Evolutionary conservation across 768 basidiomycete species (phyloP).

Genomic region (Kwoniella sp.): DNA sequence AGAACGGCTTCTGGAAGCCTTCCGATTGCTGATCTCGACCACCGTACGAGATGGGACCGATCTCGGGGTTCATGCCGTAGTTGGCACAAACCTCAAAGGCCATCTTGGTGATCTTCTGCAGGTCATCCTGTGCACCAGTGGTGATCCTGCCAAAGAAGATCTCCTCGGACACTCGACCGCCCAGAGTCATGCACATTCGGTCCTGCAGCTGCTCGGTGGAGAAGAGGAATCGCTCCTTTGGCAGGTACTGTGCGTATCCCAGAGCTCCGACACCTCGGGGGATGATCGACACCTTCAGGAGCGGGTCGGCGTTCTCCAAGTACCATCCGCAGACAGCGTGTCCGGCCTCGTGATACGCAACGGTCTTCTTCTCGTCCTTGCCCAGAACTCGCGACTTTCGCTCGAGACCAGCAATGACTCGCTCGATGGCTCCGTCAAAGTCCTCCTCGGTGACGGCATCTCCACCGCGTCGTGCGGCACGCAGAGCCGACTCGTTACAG

Average conservation of each 20-base stretch:
- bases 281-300: constrained; percentile 97
- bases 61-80: constrained; percentile 92
- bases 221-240: constrained; percentile 90
- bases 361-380: constrained; percentile 94
- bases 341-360: constrained; percentile 98
- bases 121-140: constrained; percentile 94
- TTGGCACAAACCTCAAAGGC: constrained; percentile 88
- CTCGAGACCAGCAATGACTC: constrained; percentile 95
- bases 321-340: constrained; percentile 99
- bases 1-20: constrained; percentile 94
- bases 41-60: constrained; percentile 95
- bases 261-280: constrained; percentile 92
- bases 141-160: constrained; percentile 95
- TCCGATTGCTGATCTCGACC: constrained; percentile 78
- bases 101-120: constrained; percentile 97
- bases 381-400: constrained; percentile 90
- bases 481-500: constrained; percentile 93
- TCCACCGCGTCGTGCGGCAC: constrained; percentile 79
- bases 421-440: constrained; percentile 96
- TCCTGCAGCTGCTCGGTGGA: constrained; percentile 92
- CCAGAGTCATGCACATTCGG: constrained; percentile 96
- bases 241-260: constrained; percentile 96
- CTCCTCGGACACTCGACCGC: constrained; percentile 95
- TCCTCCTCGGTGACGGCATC: constrained; percentile 75
- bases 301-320: constrained; percentile 91